Evolutionary conservation across 2,329 filamentous ascomycete genomes (phyloP), one percentile per base, ranked within the genome.

Genomic region (Clonostachys sp.): DNA sequence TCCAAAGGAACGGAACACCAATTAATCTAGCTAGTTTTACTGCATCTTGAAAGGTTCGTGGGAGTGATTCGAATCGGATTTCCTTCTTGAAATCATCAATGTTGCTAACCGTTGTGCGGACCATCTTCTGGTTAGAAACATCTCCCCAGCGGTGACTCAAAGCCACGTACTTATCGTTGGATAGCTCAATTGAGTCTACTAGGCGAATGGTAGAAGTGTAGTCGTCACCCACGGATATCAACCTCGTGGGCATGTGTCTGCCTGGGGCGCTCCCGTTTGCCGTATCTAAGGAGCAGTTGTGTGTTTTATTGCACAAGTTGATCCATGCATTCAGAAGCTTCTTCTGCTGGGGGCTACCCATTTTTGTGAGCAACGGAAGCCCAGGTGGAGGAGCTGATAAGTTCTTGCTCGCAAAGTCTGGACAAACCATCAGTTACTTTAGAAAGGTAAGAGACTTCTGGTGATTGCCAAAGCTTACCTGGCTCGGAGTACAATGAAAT

Each of bases 1-100:
- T 30, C 58, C 58, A 61, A 5, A 60, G 12, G 36, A 61, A 61
- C 0, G 33, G 50, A 14, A 60, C 51, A 1, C 55, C 52, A 3
- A 60, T 14, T 3, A 50, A 45, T 20, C 57, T n/a, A 34, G 44
- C 8, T 8, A 45, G 16, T 14, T n/a, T 12, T 13, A 45, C 17
- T 17, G 34, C 44, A 33, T 45, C 44, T 17, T 34, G 34, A 20
- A 45, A 45, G 24, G 16, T 45, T 9, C 5, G 16, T 5, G 44
- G 34, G 34, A 45, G 33, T 17, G 16, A 17, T 18, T 18, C 16
- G 12, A 39, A 24, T 5, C 34, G 44, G 17, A 45, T 45, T n/a
- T 39, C 24, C 36, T 41, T 38, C 44, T 45, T 45, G 34, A 39
- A 39, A 18, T n/a, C 36, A 12, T 39, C 36, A 18, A 39, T 39